These are phyloP conservation scores for Aspergillus niger DNA, from an alignment of 2,329 filamentous ascomycete genomes.

Conservation along the genomic window DNA sequence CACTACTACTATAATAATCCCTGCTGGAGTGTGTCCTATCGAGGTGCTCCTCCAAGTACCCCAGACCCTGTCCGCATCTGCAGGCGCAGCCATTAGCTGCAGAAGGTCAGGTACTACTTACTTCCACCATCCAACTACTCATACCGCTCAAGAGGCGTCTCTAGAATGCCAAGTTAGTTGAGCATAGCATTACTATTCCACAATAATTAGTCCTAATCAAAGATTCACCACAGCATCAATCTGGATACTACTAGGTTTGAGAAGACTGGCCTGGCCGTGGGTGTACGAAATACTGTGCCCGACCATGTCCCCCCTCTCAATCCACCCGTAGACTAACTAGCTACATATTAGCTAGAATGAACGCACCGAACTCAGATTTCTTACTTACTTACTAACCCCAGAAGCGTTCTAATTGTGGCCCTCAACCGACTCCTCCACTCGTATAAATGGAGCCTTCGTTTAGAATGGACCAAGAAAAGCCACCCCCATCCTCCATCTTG, in stretches of 20 bases:
- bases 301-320: too few species aligned
- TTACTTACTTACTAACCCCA: background rate
- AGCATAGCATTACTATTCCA: too few species aligned
- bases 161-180: background rate
- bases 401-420: background rate
- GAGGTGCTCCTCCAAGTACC: slow-evolving; percentile 9
- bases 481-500: background rate
- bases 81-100: slow-evolving; percentile 20
- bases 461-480: background rate
- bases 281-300: too few species aligned
- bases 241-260: too few species aligned
- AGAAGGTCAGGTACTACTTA: slow-evolving; percentile 7
- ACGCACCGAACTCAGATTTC: too few species aligned
- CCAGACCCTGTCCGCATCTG: slow-evolving; percentile 23
- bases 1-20: background rate
- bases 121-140: background rate
- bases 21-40: background rate
- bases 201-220: too few species aligned
- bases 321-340: too few species aligned
- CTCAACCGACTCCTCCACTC: background rate
- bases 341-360: too few species aligned
- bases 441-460: background rate
- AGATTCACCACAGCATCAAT: too few species aligned
- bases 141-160: background rate
- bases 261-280: too few species aligned